phyloP scores from a whole-genome alignment of 805 yeast genomes.

The Metschnikowia rubicola region DNA sequence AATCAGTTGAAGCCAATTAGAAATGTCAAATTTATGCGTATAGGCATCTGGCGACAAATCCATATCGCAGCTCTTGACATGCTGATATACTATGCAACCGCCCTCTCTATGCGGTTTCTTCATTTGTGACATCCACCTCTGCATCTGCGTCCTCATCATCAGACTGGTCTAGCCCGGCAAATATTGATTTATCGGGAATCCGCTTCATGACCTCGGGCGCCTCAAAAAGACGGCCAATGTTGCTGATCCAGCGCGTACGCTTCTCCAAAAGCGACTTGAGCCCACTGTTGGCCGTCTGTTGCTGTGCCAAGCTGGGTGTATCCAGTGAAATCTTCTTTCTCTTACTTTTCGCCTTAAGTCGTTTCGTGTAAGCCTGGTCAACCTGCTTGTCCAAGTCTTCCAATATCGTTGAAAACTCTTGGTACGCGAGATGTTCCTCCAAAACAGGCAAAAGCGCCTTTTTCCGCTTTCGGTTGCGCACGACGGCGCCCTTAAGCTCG shows the following conservation, averaged over 20 bases:
- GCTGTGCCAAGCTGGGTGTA: constrained; percentile 41
- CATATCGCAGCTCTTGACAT: too few relatives aligned
- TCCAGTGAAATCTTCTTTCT: constrained; percentile 45
- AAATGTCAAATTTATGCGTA: too few relatives aligned
- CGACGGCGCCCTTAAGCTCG: constrained; percentile 58
- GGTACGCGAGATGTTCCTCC: constrained; percentile 90
- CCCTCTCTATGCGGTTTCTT: constrained; percentile 6
- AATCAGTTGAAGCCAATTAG: too few relatives aligned
- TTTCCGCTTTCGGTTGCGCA: constrained; percentile 65
- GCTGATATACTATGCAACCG: too few relatives aligned
- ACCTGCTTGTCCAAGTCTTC: constrained; percentile 96
- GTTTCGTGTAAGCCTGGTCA: constrained; percentile 85
- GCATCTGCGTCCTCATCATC: constrained; percentile 35
- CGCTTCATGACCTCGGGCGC: constrained; percentile 69
- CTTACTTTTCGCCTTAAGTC: constrained; percentile 71
- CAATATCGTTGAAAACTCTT: constrained; percentile 82
- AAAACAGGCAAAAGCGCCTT: constrained; percentile 63
- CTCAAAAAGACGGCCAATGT: constrained; percentile 82
- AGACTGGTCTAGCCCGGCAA: constrained; percentile 35
- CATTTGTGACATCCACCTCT: constrained; percentile 22
- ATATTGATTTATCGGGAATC: constrained; percentile 62
- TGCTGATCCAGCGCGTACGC: constrained; percentile 81
- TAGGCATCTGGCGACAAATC: too few relatives aligned
- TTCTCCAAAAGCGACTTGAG: constrained; percentile 79
- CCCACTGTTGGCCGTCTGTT: constrained; percentile 73